Evolutionary conservation across 2,329 filamentous ascomycete species (phyloP), one percentile per base, ranked within the genome.

Genomic region (Cladophialophora exuberans): DNA sequence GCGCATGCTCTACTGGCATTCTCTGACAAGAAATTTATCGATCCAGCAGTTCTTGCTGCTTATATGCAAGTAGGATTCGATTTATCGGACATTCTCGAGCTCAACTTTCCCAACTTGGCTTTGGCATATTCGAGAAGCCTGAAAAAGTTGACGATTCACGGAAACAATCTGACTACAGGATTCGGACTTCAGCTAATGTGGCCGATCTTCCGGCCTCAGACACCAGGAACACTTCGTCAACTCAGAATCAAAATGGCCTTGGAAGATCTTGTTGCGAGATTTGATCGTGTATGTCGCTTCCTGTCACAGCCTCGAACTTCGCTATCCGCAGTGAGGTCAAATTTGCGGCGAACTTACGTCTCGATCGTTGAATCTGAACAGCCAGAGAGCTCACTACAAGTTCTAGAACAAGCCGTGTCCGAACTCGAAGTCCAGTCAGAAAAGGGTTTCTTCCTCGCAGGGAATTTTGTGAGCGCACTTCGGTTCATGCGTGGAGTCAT

Each of bases 131-230:
- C 28, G 13, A 18, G 11, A n/a, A 33, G 22, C 18, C 33, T 59
- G 10, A 17, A 52, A 17, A 23, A 18, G 28, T 63, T 66, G 52
- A 65, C 63, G 6, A 64, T 63, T 9, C 58, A 61, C 0, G 10
- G 86, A 84, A 62, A 94, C 95, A 88, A 88, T 35, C 65, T 72
- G 26, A 69, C 70, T 42, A 71, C 71, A 7, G 63, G 63, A n/a
- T 49, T 55, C 28, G 56, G 61, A 13, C 52, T 64, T 5, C 62
- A 64, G 28, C 41, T 39, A 7, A 62, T 65, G 61, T 65, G 64
- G 64, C 49, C 49, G 25, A 30, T 17, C 9, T 65, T 64, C 51
- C 61, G 48, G 22, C 59, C 62, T n/a, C 53, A 53, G 22, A 56
- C 55, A 35, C 54, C 61, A 30, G 22, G 28, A 28, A 57, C 53